Conservation (phyloP, 2,329 filamentous ascomycete genomes). For the Fusarium lateritium region DNA sequence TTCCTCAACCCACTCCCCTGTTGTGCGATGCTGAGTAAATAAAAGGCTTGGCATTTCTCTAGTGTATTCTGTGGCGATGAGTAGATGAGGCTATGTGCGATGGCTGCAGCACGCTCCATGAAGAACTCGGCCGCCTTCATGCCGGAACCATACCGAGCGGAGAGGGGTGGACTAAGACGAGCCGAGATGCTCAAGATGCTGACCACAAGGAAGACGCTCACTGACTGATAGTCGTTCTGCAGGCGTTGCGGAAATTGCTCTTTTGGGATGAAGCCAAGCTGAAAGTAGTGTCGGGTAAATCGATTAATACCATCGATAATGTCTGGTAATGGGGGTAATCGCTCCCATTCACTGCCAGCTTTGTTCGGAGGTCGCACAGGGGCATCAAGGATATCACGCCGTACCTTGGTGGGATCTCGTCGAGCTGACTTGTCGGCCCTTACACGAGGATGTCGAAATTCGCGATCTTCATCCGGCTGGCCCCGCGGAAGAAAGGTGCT, state of each 20-base stretch:
- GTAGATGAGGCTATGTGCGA: constrained; percentile 67
- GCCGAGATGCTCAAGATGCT: constrained; percentile 71
- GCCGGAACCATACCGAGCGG: constrained; percentile 64
- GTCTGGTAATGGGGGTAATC: constrained; percentile 64
- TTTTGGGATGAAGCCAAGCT: constrained; percentile 72
- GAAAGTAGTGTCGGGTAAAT: constrained; percentile 70
- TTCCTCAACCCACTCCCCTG: constrained; percentile 69
- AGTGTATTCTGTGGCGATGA: constrained; percentile 61
- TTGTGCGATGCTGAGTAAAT: constrained; percentile 71
- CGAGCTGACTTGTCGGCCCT: constrained; percentile 63
- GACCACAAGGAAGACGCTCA: constrained; percentile 69
- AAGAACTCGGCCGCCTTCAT: constrained; percentile 68
- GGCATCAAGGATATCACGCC: constrained; percentile 54
- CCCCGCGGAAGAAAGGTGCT: constrained; percentile 69
- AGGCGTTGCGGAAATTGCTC: constrained; percentile 64
- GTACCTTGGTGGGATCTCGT: constrained; percentile 56
- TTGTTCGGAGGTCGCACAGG: constrained; percentile 40
- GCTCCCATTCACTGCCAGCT: constrained; percentile 62
- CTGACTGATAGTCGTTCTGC: constrained; percentile 61
- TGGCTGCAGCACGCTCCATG: constrained; percentile 63
- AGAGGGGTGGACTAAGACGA: constrained; percentile 65
- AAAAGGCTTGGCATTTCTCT: constrained; percentile 71
- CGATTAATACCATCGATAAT: constrained; percentile 67
- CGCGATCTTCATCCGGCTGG: constrained; percentile 68
- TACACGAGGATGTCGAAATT: constrained; percentile 69